Base-by-base conservation (phyloP, 495 filamentous ascomycete genomes). In the Xylona heveae region DNA sequence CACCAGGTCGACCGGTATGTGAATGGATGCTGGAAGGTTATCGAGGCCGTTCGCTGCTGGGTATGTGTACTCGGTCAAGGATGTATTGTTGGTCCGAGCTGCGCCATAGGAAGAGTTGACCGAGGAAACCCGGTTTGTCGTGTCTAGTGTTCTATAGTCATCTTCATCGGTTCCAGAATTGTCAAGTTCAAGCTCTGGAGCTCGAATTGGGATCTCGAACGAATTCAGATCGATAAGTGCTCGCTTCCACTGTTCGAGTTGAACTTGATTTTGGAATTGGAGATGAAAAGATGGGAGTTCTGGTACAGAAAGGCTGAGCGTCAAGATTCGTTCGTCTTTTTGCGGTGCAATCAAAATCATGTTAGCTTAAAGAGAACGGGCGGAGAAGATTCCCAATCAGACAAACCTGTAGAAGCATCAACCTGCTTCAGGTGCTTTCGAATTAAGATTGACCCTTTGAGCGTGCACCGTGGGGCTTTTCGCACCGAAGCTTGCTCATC, bases 211-310 rank as follows among this genome's bases (percentile, higher is more conserved):
- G 24, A 64, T 62, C 17, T 72, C 61, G 5, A 54, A 42, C 3
- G 68, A 64, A 47, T 95, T 74, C 22, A 94, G 61, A 46, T 93
- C 81, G 24, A 83, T 58, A 3, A 99, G 62, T 19, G 81, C 77
- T 42, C 81, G 76, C 34, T 81, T 76, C 88, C 88, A 99, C 15
- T 77, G 64, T 43, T 92, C 85, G 37, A 99, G 58, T 52, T 93
- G 80, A 39, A 62, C 69, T 13, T 76, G 71, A 41, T 71, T 84
- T 29, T 76, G 75, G 57, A 95, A 99, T 37, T 77, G 74, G 14
- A 99, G 69, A 47, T 90, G 88, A 52, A 99, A 99, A 39, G 80
- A 81, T 3, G 90, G 88, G n/a, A 99, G 68, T 52, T 99, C 88
- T 36, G 68, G 68, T 16, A 99, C 88, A 4, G 84, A 90, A 14